A percentile compares a stretch with the other conserved stretches of the same genome.
Evolutionary conservation across 2,329 filamentous ascomycete genomes (phyloP).

Genomic region (Microsporum audouinii): DNA sequence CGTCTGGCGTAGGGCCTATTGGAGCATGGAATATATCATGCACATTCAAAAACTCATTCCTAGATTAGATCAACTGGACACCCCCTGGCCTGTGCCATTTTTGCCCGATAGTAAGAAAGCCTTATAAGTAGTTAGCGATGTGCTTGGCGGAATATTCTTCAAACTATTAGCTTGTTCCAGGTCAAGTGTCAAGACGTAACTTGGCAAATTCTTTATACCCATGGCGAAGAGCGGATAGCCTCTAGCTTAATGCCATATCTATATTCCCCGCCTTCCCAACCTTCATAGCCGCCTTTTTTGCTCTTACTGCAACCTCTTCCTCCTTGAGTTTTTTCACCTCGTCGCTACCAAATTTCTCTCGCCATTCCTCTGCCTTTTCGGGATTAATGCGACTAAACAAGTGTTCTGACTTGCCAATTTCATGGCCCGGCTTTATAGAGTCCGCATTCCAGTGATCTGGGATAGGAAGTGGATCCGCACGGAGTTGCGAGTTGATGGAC

Average conservation of each 20-base stretch:
- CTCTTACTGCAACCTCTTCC: constrained; percentile 45
- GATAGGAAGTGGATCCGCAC: constrained; percentile 36
- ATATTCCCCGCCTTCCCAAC: constrained; percentile 12
- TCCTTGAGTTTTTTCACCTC: constrained; percentile 57
- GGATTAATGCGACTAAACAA: constrained; percentile 74
- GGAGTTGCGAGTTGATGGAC: constrained; percentile 67
- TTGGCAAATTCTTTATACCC: no score
- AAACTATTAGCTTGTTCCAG: no score
- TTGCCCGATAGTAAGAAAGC: no score
- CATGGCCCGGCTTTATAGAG: constrained; percentile 58
- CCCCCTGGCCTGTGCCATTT: no score
- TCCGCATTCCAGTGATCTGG: constrained; percentile 51
- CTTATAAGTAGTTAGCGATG: no score
- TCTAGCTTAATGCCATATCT: neutral
- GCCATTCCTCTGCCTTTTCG: constrained; percentile 74
- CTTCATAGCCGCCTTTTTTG: constrained; percentile 20
- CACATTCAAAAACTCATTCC: no score
- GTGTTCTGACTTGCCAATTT: constrained; percentile 67
- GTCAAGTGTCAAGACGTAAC: no score
- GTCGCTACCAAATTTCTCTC: constrained; percentile 58
- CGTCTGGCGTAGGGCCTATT: no score
- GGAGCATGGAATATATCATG: no score
- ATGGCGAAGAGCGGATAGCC: no score
- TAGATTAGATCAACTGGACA: no score
- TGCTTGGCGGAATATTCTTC: no score